Base-by-base conservation (phyloP, 169 alveolate genomes). In the Eimeria praecox region DNA sequence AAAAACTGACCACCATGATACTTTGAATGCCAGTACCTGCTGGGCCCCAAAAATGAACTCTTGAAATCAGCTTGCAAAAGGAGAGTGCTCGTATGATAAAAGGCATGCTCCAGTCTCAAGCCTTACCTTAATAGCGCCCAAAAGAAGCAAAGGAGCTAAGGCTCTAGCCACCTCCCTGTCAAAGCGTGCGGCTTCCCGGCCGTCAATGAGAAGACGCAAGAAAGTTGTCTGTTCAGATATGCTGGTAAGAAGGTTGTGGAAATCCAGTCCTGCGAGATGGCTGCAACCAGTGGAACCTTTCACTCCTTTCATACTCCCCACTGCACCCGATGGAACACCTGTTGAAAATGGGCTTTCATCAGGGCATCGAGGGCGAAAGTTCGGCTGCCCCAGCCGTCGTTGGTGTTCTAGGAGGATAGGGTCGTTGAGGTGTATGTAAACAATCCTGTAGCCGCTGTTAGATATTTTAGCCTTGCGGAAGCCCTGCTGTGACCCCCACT, bases 181-280 rank as follows among this genome's bases (percentile, higher is more conserved):
- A 56, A 87, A 87, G 33, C 93, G 93, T 35, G 27, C 93, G 27
- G 82, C 93, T 62, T 87, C 93, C 82, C 93, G 80, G 66, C 66
- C 93, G 82, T 87, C 64, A 46, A 87, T 87, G 46, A 87, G 93
- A 27, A 87, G 93, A 10, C 93, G 78, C 83, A 87, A 62, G 93
- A 87, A 87, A 40, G 93, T 87, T 33, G 93, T 87, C 93, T 87
- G 93, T 62, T 87, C 93, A 38, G 93, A 87, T 20, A 87, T 87
- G 62, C 93, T 87, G 8, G 93, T 35, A n/a, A 87, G 80, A 42
- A 87, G 78, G 59, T 38, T 62, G 62, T 87, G 62, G 80, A 87
- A 87, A 33, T 87, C 93, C 33, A 87, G 2, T 22, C 93, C 93
- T 62, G 80, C 93, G 27, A 87, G 93, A 3, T 59, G 82, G 82